Percentiles rank a stretch among this genome's conserved stretches.
phyloP scores from a whole-genome alignment of 139 green algal species.

The Raphidocelis subcapitata region DNA sequence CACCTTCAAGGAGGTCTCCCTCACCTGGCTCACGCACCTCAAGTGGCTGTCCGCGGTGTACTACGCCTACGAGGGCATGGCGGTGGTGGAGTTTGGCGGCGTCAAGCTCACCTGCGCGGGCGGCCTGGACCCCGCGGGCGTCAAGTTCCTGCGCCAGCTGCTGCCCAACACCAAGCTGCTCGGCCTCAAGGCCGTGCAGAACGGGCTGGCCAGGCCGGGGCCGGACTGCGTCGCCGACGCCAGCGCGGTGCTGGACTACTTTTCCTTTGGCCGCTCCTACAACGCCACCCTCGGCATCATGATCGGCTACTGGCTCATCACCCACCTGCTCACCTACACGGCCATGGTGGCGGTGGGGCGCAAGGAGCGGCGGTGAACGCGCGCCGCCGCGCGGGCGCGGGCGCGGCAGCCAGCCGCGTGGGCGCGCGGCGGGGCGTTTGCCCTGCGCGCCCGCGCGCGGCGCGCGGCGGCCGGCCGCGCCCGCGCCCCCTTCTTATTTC shows the following conservation, averaged over 20 bases:
- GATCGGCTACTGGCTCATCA: neutral
- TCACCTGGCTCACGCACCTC: slow-evolving; percentile 21
- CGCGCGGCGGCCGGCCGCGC: too few relatives aligned
- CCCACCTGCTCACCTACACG: neutral
- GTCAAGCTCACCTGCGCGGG: slow-evolving; percentile 10
- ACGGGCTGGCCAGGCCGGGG: neutral
- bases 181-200: neutral
- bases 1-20: slow-evolving; percentile 4
- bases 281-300: neutral
- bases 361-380: neutral
- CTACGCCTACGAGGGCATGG: slow-evolving; percentile 25
- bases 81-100: slow-evolving; percentile 11
- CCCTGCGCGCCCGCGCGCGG: too few relatives aligned
- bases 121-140: neutral
- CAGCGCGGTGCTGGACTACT: neutral
- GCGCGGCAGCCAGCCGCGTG: too few relatives aligned
- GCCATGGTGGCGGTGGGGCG: neutral
- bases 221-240: neutral
- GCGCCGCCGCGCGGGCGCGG: too few relatives aligned
- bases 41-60: slow-evolving; percentile 12
- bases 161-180: slow-evolving; percentile 2
- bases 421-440: too few relatives aligned
- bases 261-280: neutral
- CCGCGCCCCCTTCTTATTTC: too few relatives aligned
- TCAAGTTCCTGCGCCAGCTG: neutral